Evolutionary conservation across 148 eudicot genomes (phyloP).

Genomic region (Chenopodium formosanum): DNA sequence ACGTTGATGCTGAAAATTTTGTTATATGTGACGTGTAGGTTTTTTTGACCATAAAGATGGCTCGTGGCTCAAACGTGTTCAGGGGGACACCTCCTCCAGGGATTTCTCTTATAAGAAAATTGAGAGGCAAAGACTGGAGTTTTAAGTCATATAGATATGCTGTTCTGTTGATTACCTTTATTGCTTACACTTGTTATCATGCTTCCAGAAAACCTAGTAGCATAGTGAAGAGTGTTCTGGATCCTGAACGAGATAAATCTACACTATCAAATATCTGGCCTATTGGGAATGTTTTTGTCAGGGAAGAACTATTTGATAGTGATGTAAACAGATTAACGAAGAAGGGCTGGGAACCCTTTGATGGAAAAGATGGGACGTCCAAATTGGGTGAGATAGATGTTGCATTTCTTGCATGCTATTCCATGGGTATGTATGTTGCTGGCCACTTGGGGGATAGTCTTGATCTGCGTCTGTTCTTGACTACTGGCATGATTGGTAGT

Average conservation of each 20-base stretch:
- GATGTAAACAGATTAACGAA: slow-evolving; percentile 9
- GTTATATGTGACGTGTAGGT: slow-evolving; percentile 4
- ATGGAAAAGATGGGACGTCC: slow-evolving; percentile 62
- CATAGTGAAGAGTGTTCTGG: slow-evolving; percentile 85
- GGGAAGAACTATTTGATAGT: slow-evolving; percentile 25
- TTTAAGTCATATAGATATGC: slow-evolving; percentile 60
- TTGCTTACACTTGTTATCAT: slow-evolving; percentile 85
- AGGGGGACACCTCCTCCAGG: slow-evolving; percentile 61
- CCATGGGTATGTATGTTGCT: slow-evolving; percentile 87
- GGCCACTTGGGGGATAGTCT: slow-evolving; percentile 87
- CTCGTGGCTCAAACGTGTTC: slow-evolving; percentile 22
- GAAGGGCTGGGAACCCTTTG: slow-evolving; percentile 84
- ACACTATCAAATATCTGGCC: slow-evolving; percentile 57
- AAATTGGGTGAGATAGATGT: slow-evolving; percentile 89
- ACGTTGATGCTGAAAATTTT: not conserved
- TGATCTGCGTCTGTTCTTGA: slow-evolving; percentile 77
- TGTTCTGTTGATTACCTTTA: slow-evolving; percentile 73
- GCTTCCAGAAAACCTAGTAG: slow-evolving; percentile 97
- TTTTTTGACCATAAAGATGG: slow-evolving; percentile 35
- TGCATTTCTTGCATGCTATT: slow-evolving; percentile 80
- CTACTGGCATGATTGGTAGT: slow-evolving; percentile 89
- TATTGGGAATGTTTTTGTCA: slow-evolving; percentile 53
- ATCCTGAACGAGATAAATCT: slow-evolving; percentile 45
- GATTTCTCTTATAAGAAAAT: slow-evolving; percentile 48
- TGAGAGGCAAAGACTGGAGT: slow-evolving; percentile 80